A percentile compares a stretch with the other conserved stretches of the same genome.
Conservation (phyloP, 306 rosid species). For the Dicorynia guianensis region DNA sequence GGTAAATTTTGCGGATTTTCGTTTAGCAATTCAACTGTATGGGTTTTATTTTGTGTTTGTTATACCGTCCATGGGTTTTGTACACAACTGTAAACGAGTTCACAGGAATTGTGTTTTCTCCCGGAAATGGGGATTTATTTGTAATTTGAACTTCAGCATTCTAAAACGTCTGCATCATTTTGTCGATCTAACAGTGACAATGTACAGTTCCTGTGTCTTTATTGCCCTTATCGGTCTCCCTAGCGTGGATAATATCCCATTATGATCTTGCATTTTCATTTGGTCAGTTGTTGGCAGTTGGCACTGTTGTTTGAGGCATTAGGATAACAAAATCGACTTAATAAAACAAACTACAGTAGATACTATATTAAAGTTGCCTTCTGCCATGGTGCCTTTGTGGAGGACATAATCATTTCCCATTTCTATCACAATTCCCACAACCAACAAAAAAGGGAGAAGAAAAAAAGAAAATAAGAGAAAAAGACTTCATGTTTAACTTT, state of each 20-base stretch:
- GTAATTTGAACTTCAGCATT: not conserved
- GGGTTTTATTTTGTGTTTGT: not conserved
- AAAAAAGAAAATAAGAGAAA: not conserved
- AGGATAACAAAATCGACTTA: slow-evolving; percentile 12
- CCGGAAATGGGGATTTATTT: not conserved
- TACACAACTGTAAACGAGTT: not conserved
- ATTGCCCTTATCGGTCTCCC: too few species aligned
- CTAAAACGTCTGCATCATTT: not conserved
- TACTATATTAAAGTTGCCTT: not conserved
- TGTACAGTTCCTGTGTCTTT: not conserved
- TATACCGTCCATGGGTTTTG: not conserved
- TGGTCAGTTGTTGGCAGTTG: slow-evolving; percentile 18
- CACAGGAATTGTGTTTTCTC: not conserved
- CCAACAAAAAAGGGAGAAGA: too few species aligned
- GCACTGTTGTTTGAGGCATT: not conserved
- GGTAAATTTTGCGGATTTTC: slow-evolving; percentile 47
- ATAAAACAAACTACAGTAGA: slow-evolving; percentile 5
- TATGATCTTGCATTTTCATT: slow-evolving; percentile 20
- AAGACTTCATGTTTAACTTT: not conserved
- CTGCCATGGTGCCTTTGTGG: slow-evolving; percentile 24
- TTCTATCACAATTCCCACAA: too few species aligned
- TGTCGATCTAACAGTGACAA: not conserved
- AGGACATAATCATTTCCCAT: not conserved
- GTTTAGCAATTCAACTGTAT: slow-evolving; percentile 14
- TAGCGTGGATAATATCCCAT: not conserved